Evolutionary conservation across 768 basidiomycete genomes (phyloP), one percentile per base, ranked within the genome.

Genomic region (Ramaria sp.): DNA sequence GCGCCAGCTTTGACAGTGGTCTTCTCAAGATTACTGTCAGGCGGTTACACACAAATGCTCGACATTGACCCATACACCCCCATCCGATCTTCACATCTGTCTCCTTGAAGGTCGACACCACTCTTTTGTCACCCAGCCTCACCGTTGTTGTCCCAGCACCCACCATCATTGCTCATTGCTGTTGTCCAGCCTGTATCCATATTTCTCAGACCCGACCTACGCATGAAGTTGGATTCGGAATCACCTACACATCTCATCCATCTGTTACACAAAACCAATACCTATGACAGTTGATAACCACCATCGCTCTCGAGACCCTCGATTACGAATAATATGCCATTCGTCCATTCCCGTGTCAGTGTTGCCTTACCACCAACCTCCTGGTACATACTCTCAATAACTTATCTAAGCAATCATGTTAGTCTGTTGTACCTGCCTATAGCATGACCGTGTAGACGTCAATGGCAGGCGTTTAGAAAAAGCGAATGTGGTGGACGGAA

Each of bases 1-100:
- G 52, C 15, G 62, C 62, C 36, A 56, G 52, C 28, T 62, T 62
- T 51, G 57, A 57, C 36, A 50, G 56, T 18, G 62, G 62, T n/a
- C 36, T 62, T 4, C 55, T 63, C 15, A 56, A 56, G 32, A 60
- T 63, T 41, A 62, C 62, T 15, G 62, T 63, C 24, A 50, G 49
- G 25, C 57, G 62, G 8, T 28, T 59, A 10, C 32, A 47, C 28
- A 50, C 36, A 32, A 5, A 50, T 37, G 48, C 20, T 20, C 48
- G 34, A 22, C 22, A 30, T 20, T 50, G 34, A 50, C 15, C 18
- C 45, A 16, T 16, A 5, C 20, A 27, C 28, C 25, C 20, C 8
- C 16, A 8, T 47, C 13, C 30, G 24, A 12, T 36, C 30, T 34
- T 32, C 3, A 2, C 32, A 32, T 50, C n/a, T 47, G 45, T 24